A percentile compares a stretch with the other conserved stretches of the same genome.
Conservation (phyloP, 1,139 yeast genomes). For the Taphrina betulina region DNA sequence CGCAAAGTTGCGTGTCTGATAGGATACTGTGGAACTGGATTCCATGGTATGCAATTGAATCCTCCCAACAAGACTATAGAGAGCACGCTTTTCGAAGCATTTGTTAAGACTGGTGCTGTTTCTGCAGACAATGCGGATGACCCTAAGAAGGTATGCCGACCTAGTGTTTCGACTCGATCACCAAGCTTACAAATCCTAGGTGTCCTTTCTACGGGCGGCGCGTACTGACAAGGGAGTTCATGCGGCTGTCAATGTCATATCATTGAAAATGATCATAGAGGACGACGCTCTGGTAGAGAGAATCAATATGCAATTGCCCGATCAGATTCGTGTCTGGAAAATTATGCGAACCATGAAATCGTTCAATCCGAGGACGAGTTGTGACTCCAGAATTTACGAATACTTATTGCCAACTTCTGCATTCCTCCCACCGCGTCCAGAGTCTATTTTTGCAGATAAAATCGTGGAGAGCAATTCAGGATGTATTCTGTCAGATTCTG, state of each 20-base stretch:
- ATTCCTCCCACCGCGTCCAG: constrained; percentile 84
- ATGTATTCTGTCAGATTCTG: constrained; percentile 5
- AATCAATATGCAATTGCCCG: constrained; percentile 75
- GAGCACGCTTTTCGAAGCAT: constrained; percentile 81
- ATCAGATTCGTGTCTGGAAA: constrained; percentile 89
- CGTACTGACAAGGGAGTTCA: constrained; percentile 98
- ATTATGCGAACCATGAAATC: constrained; percentile 83
- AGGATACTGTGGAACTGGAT: constrained; percentile 98
- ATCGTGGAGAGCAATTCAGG: not conserved
- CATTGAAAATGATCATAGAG: constrained; percentile 83
- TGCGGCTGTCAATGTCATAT: constrained; percentile 94
- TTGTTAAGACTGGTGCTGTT: constrained; percentile 84
- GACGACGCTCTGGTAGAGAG: constrained; percentile 73
- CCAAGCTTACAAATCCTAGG: constrained; percentile 40
- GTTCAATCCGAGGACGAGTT: constrained; percentile 92
- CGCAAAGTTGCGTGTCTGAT: constrained; percentile 86
- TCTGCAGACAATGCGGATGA: constrained; percentile 87
- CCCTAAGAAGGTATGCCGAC: constrained; percentile 57
- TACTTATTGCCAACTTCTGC: constrained; percentile 88
- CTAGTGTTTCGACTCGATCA: not conserved
- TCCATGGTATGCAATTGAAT: constrained; percentile 92
- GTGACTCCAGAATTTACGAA: constrained; percentile 91
- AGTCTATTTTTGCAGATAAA: constrained; percentile 60
- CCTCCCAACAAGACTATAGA: constrained; percentile 87
- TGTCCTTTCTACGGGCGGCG: constrained; percentile 93